These are phyloP conservation scores for Venturia oleaginea DNA, from an alignment of 2,329 filamentous ascomycete genomes.

Conservation along the genomic window DNA sequence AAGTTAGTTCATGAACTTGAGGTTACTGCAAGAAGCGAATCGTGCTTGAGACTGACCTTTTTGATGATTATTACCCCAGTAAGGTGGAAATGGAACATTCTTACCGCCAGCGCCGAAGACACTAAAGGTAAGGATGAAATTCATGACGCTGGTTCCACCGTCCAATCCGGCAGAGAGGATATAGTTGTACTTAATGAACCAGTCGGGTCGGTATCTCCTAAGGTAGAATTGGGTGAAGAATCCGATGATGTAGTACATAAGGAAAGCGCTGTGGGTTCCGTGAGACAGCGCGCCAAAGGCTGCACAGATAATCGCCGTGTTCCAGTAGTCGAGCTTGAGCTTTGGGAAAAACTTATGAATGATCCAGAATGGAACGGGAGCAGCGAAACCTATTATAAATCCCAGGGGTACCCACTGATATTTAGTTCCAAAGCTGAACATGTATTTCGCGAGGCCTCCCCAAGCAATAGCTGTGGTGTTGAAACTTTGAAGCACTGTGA, in stretches of 20 bases:
- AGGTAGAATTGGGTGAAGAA: slow-evolving; percentile 30
- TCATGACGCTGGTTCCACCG: slow-evolving; percentile 31
- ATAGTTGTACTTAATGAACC: slow-evolving; percentile 36
- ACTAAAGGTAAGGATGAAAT: slow-evolving; percentile 35
- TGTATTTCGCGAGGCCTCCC: slow-evolving; percentile 16
- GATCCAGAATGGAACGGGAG: slow-evolving; percentile 27
- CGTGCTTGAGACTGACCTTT: neutral
- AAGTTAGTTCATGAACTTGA: neutral
- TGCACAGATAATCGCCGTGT: slow-evolving; percentile 35
- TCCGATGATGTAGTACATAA: slow-evolving; percentile 26
- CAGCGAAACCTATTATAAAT: slow-evolving; percentile 31
- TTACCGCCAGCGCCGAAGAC: slow-evolving; percentile 30
- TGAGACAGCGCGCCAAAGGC: slow-evolving; percentile 35
- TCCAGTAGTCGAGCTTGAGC: slow-evolving; percentile 23
- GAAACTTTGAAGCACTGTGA: slow-evolving; percentile 30
- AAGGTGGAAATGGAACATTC: slow-evolving; percentile 25
- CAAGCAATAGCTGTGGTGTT: slow-evolving; percentile 27
- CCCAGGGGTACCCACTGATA: slow-evolving; percentile 32
- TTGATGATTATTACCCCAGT: slow-evolving; percentile 28
- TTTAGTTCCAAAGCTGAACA: slow-evolving; percentile 27
- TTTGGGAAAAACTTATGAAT: slow-evolving; percentile 21
- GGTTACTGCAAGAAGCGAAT: no score
- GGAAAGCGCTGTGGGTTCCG: slow-evolving; percentile 33
- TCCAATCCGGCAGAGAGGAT: slow-evolving; percentile 32
- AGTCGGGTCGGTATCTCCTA: slow-evolving; percentile 25